A percentile compares a stretch with the other conserved stretches of the same genome.
Conservation (phyloP, 2,329 filamentous ascomycete species). For the Aspergillus sp. region DNA sequence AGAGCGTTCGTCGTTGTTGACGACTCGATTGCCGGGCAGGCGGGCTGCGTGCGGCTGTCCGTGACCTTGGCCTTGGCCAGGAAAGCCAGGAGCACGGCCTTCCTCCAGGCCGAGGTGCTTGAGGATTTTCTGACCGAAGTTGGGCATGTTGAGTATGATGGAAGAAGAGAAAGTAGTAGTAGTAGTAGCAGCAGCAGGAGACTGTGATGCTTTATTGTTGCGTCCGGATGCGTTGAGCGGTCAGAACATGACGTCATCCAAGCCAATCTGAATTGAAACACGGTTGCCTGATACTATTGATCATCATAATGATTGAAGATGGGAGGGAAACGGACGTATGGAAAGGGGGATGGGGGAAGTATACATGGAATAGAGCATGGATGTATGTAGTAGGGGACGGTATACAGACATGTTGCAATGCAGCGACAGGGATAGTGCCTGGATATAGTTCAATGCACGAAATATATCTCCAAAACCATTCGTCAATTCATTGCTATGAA, state of each 20-base stretch:
- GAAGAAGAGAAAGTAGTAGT: not conserved
- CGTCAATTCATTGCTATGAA: not conserved
- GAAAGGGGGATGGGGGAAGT: not conserved
- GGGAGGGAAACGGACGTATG: not conserved
- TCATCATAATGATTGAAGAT: not conserved
- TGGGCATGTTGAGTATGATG: conserved; percentile 19
- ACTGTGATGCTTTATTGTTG: not conserved
- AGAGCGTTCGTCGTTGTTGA: conserved; percentile 33
- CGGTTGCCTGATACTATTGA: not conserved
- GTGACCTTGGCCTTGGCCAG: conserved; percentile 2
- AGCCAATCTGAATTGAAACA: not conserved
- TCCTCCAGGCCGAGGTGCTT: conserved; percentile 24
- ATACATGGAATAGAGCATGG: not conserved
- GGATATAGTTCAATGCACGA: too few species aligned
- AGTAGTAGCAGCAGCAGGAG: not conserved
- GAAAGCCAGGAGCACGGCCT: not conserved
- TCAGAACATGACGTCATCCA: not conserved
- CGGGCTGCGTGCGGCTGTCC: conserved; percentile 2
- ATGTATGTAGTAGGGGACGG: not conserved
- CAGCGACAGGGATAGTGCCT: too few species aligned
- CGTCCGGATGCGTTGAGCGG: not conserved
- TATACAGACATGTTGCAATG: not conserved
- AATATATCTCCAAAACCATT: not conserved
- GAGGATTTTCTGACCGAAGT: conserved; percentile 31
- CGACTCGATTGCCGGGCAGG: conserved; percentile 19